Base-by-base conservation (phyloP, 148 eudicot species). In the Simmondsia chinensis region DNA sequence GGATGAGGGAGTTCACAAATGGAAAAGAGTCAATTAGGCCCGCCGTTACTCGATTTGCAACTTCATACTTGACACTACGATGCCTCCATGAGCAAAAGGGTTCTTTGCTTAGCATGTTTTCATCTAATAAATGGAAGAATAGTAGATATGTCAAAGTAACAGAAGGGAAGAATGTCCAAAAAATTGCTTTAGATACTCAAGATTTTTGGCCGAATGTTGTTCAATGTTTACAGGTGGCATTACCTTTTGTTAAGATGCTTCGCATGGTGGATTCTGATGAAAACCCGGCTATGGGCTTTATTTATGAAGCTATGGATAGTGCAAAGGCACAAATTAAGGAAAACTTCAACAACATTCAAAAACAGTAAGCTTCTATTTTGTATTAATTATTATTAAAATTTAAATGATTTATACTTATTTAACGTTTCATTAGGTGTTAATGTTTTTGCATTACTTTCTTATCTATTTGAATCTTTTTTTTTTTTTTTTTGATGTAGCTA, bases 171-270 rank as follows among this genome's bases (percentile, higher is more conserved):
- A 24, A 20, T 5, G 21, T 50, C 8, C 23, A n/a, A 16, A 3
- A 17, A 4, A 38, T 22, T 3, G 16, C 20, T 16, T 17, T 52
- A 4, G 56, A 39, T 10, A 39, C 14, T 52, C 25, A 14, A 2
- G 2, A 7, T 12, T 52, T 52, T 38, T 52, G 35, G 46, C 6
- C 1, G 14, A 25, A 25, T 17, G 16, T 52, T 21, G 14, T 5
- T 9, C 1, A 19, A 8, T 52, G 46, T 6, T 29, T 52, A 18
- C 25, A 29, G 15, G 35, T 7, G 18, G 25, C 56, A 17, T 8
- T 9, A 2, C 46, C 46, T 2, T 45, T 39, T 12, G 20, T 52
- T 1, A 52, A 38, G 12, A 45, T 52, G 6, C 56, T 52, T 26
- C 12, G 17, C 5, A 10, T 38, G 46, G 46, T 39, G 16, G 43